These are phyloP conservation scores for Phyllostachys edulis DNA, from an alignment of 176 grass and related monocot species.

Conservation along the genomic window DNA sequence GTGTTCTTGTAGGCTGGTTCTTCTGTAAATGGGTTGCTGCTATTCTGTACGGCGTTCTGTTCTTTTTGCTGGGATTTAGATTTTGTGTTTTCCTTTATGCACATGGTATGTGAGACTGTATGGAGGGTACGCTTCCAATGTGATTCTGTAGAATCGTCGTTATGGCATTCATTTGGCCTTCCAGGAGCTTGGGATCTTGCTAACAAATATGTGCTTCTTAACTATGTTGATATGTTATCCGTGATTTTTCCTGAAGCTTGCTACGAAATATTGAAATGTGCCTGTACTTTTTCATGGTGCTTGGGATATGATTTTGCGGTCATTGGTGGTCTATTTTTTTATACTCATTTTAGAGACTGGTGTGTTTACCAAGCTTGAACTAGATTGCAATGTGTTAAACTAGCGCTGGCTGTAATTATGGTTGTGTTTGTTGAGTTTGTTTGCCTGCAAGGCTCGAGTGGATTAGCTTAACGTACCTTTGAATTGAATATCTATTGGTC, in stretches of 20 bases:
- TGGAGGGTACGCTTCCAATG: not conserved
- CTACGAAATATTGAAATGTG: slow-evolving; percentile 4
- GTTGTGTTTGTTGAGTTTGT: not conserved
- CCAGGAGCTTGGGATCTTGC: slow-evolving; percentile 20
- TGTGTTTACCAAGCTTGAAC: not conserved
- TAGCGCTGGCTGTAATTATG: not conserved
- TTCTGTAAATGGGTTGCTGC: not conserved
- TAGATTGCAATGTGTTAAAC: not conserved
- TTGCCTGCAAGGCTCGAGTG: not conserved
- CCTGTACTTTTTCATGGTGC: not conserved
- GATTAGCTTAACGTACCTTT: not conserved
- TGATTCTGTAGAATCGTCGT: not conserved
- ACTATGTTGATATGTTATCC: not conserved
- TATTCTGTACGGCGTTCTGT: not conserved
- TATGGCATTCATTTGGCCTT: not conserved
- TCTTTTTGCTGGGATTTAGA: slow-evolving; percentile 11
- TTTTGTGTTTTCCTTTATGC: not conserved
- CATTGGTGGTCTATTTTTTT: not conserved
- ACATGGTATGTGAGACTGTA: not conserved
- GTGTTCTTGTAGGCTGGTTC: not conserved
- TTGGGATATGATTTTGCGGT: not conserved
- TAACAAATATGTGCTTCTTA: not conserved
- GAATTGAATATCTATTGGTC: not conserved
- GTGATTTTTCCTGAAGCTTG: not conserved
- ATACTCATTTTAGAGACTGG: too few species aligned